Base-by-base conservation (phyloP, 345 rosid genomes). In the Luvunga scandens region DNA sequence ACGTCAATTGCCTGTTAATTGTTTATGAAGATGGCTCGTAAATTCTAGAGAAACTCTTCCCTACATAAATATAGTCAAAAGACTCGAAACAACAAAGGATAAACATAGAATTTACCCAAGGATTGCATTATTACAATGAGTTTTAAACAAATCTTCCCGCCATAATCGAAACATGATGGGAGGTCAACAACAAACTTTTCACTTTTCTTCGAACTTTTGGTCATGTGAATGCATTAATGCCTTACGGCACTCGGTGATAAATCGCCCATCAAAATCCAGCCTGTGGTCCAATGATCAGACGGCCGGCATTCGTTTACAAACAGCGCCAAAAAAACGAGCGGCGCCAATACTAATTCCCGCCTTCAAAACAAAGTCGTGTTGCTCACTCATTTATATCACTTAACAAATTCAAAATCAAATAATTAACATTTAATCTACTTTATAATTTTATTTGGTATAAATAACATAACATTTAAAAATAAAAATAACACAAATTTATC, bases 211-310 rank as follows among this genome's bases (percentile, higher is more conserved):
- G 0, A 18, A 53, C 7, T 0, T 16, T 53, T 53, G 4, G 7
- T 24, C 25, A 4, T 28, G 60, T 70, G 25, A 28, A 14, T 27
- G 38, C 60, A 70, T 69, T 70, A 70, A 70, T 28, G 38, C 25
- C 19, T 18, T 18, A 6, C 24, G 34, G 30, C 4, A 50, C 24
- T 14, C 19, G 14, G 9, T 9, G 19, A 16, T 50, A 16, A 53
- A 53, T 18, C 4, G 6, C 8, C 22, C 22, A 53, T 18, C 22
- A 45, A 53, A 4, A 30, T 31, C 42, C n/a, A 71, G 33, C 28
- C 4, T 2, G n/a, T 64, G 78, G 70, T 75, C 70, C 30, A 63
- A 28, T 10, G 14, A 75, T 75, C 71, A 22, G 7, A 48, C 78
- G 70, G 61, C 60, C n/a, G 1, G 14, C 12, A 22, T 64, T 45